Evolutionary conservation across 2,329 filamentous ascomycete species (phyloP).

Genomic region (Exophiala aquamarina): DNA sequence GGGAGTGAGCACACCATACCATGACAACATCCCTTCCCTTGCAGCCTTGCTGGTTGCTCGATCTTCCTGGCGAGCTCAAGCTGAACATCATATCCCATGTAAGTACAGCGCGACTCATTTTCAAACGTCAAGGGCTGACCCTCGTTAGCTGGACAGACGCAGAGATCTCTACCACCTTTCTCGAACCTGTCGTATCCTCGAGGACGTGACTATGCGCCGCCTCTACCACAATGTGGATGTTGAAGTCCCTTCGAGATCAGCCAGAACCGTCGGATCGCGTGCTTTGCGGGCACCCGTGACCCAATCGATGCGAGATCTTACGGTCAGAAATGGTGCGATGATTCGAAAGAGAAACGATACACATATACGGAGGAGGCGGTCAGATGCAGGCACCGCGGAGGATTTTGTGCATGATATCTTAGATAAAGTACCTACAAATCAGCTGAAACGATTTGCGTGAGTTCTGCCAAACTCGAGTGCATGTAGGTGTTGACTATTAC

Average conservation of each 20-base stretch:
- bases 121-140: slow-evolving; percentile 8
- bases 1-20: too few species aligned
- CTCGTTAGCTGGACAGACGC: slow-evolving; percentile 19
- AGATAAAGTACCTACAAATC: slow-evolving; percentile 16
- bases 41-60: slow-evolving; percentile 23
- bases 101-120: slow-evolving; percentile 3
- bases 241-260: slow-evolving; percentile 13
- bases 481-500: not conserved
- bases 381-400: slow-evolving; percentile 11
- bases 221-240: slow-evolving; percentile 25
- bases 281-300: slow-evolving; percentile 22
- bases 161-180: slow-evolving; percentile 29
- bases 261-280: slow-evolving; percentile 8
- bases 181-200: slow-evolving; percentile 25
- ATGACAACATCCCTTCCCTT: slow-evolving; percentile 14
- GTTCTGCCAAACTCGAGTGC: not conserved
- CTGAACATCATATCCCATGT: slow-evolving; percentile 27
- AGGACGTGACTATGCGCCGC: slow-evolving; percentile 22
- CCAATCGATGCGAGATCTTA: slow-evolving; percentile 23
- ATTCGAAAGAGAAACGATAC: slow-evolving; percentile 9
- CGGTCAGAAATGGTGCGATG: slow-evolving; percentile 19
- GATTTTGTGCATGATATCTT: slow-evolving; percentile 17
- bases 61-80: slow-evolving; percentile 26
- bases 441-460: slow-evolving; percentile 21
- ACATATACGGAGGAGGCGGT: slow-evolving; percentile 11